Evolutionary conservation across 129 eudicot genomes (phyloP).

Genomic region (Ambrosia trifida): DNA sequence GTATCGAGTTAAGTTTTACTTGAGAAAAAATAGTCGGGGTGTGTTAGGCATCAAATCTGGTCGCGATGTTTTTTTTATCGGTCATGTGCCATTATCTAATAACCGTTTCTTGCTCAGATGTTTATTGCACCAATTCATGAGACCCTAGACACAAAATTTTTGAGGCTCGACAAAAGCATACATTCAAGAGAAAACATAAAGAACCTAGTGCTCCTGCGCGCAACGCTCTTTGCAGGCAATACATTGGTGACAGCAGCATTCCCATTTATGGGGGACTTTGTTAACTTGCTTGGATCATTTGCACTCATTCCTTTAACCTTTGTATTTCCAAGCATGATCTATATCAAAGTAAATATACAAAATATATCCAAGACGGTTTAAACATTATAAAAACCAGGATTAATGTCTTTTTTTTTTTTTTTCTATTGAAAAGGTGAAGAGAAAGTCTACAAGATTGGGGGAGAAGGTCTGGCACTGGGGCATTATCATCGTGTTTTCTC

Average conservation of each 20-base stretch:
- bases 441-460: constrained; percentile 39
- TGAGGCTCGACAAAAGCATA: constrained; percentile 45
- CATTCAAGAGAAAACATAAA: constrained; percentile 51
- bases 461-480: constrained; percentile 54
- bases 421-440: constrained; percentile 41
- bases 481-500: constrained; percentile 41
- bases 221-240: constrained; percentile 39
- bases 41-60: too few species aligned
- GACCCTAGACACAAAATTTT: constrained; percentile 53
- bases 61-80: too few species aligned
- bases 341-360: constrained; percentile 38
- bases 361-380: background rate
- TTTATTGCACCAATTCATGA: constrained; percentile 55
- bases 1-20: too few species aligned
- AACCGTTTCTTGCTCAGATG: constrained; percentile 35
- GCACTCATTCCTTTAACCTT: constrained; percentile 51
- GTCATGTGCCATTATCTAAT: too few species aligned
- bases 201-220: constrained; percentile 42
- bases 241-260: constrained; percentile 55
- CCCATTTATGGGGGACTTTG: constrained; percentile 62
- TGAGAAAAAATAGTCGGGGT: too few species aligned
- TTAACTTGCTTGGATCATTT: constrained; percentile 51
- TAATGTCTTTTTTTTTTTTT: constrained; percentile 3
- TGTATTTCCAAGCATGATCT: constrained; percentile 60
- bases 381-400: background rate